Evolutionary conservation across 495 filamentous ascomycete genomes (phyloP), one percentile per base, ranked within the genome.

Genomic region (Penicillium angulare): DNA sequence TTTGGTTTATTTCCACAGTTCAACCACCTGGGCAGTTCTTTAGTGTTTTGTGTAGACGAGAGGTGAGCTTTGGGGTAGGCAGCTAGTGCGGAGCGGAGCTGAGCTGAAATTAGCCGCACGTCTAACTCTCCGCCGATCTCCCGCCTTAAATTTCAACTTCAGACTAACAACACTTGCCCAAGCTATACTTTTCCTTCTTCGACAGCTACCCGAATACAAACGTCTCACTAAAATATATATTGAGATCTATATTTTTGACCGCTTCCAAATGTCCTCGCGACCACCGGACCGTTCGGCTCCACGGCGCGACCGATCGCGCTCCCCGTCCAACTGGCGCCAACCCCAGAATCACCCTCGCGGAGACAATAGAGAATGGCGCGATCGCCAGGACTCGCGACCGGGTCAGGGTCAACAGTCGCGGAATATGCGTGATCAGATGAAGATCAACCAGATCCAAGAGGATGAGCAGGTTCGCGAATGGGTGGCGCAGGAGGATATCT

Each of bases 401-500:
- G 57, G 61, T 16, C 53, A 66, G 43, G 57, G 53, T 3, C 68
- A 64, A 16, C 69, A 66, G 47, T 56, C 59, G 9, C 61, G 70
- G 21, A 67, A 65, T 44, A 75, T 71, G 64, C 71, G 66, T 44
- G 77, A 80, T 33, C 77, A 80, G 60, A 64, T 78, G 22, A 78
- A 77, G 7, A 68, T 82, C 26, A 86, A 85, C 53, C 74, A 81
- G 46, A 71, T 82, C 3, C 80, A 85, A 56, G 84, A 86, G 61
- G 88, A 90, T 46, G 85, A 92, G 64, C 89, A 89, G 56, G 87
- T 82, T 56, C 78, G 85, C 32, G 77, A 85, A 58, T 99, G 95
- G 81, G 86, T 99, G 18, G 86, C 92, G 44, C 88, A 93, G 63
- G 93, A 99, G 68, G 93, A 97, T 71, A 81, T 86, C 45, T 99